These are phyloP conservation scores for Lichtheimia ornata DNA, from an alignment of 371 early-diverging fungal species.

Conservation along the genomic window DNA sequence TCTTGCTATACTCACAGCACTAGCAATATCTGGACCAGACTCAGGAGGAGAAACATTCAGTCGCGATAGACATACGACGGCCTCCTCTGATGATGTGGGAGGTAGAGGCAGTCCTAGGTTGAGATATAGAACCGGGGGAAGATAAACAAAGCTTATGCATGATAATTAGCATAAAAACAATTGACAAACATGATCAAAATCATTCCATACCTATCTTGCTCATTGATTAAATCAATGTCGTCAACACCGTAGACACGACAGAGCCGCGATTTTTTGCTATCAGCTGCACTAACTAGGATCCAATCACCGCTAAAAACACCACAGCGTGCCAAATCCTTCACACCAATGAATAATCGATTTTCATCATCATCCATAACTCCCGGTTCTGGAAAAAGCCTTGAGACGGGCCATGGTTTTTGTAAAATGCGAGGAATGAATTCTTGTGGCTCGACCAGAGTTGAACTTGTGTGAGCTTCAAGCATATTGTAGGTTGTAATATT, in stretches of 20 bases:
- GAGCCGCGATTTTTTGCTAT: constrained; percentile 48
- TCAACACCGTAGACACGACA: constrained; percentile 50
- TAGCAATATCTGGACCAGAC: constrained; percentile 61
- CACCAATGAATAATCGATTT: constrained; percentile 54
- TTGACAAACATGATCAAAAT: not conserved
- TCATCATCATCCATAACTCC: constrained; percentile 57
- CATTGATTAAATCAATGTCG: constrained; percentile 11
- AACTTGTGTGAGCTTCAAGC: constrained; percentile 21
- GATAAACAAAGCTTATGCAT: constrained; percentile 23
- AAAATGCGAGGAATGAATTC: constrained; percentile 41
- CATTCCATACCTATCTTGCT: constrained; percentile 8
- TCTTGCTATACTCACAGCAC: constrained; percentile 71
- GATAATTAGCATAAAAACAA: not conserved
- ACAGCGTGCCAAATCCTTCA: constrained; percentile 60
- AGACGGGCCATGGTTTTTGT: constrained; percentile 46
- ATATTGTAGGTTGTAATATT: constrained; percentile 11
- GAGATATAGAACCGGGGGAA: constrained; percentile 63
- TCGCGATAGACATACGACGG: constrained; percentile 30
- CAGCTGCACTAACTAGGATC: constrained; percentile 45
- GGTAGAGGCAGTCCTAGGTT: constrained; percentile 57
- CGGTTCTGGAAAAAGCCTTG: constrained; percentile 56
- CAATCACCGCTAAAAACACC: constrained; percentile 80
- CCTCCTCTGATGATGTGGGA: constrained; percentile 25
- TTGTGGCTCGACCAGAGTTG: constrained; percentile 30
- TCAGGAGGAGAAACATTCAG: constrained; percentile 35